phyloP scores from a whole-genome alignment of 1,139 yeast genomes.

The Diutina neorugosa region DNA sequence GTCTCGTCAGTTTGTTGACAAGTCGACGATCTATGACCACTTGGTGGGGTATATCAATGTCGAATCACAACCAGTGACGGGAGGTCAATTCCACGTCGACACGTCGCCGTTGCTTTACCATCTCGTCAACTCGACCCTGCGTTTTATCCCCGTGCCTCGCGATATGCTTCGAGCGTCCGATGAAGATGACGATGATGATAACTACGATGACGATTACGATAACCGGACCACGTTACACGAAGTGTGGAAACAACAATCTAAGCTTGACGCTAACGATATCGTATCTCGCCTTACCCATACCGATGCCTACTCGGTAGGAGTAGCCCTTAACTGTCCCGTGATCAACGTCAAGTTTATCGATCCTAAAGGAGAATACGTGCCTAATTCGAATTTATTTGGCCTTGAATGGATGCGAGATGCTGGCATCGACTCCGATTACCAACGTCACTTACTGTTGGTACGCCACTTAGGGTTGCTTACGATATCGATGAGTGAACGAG shows the following conservation, averaged over 20 bases:
- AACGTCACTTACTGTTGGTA: slow-evolving; percentile 27
- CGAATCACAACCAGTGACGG: slow-evolving; percentile 29
- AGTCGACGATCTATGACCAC: slow-evolving; percentile 12
- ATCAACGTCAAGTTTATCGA: slow-evolving; percentile 14
- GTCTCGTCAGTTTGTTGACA: slow-evolving; percentile 13
- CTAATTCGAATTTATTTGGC: slow-evolving; percentile 27
- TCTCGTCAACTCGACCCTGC: slow-evolving; percentile 19
- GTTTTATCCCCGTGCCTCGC: slow-evolving; percentile 24
- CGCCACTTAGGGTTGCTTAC: slow-evolving; percentile 26
- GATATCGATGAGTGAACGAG: slow-evolving; percentile 29
- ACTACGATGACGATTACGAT: slow-evolving; percentile 15
- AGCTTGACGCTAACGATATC: slow-evolving; percentile 19
- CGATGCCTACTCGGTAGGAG: slow-evolving; percentile 25
- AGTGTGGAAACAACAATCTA: slow-evolving; percentile 28
- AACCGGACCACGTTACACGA: slow-evolving; percentile 4
- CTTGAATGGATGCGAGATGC: slow-evolving; percentile 20
- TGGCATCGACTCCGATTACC: slow-evolving; percentile 17
- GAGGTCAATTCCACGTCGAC: slow-evolving; percentile 26
- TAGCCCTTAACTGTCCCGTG: slow-evolving; percentile 20
- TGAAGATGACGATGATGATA: slow-evolving; percentile 9
- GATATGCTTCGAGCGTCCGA: slow-evolving; percentile 7
- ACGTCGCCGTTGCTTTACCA: slow-evolving; percentile 26
- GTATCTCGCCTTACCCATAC: slow-evolving; percentile 18
- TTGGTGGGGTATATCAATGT: slow-evolving; percentile 27
- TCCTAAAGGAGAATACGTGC: slow-evolving; percentile 19